phyloP scores from a whole-genome alignment of 2,329 filamentous ascomycete genomes.

The Phialophora tarda region DNA sequence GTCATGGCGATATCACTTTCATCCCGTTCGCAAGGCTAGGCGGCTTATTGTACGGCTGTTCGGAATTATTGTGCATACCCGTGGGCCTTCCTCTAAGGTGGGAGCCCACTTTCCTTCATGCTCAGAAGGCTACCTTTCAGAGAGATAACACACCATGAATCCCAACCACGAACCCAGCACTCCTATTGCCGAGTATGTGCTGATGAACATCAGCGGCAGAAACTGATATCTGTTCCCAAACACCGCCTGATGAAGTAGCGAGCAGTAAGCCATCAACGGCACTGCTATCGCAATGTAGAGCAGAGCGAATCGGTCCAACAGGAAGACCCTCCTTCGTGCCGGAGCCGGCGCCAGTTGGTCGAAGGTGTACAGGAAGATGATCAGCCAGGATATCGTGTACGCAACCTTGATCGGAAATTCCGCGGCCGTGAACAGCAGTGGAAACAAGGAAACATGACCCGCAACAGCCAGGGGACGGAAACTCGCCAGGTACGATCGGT shows the following conservation, averaged over 20 bases:
- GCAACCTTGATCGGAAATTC: slow-evolving; percentile 94
- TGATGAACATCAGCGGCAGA: slow-evolving; percentile 94
- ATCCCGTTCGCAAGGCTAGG: neutral
- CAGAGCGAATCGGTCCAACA: slow-evolving; percentile 88
- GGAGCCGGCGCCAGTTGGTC: slow-evolving; percentile 86
- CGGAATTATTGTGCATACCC: slow-evolving; percentile 13
- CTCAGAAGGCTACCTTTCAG: slow-evolving; percentile 42
- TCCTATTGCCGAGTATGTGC: slow-evolving; percentile 91
- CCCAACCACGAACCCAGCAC: slow-evolving; percentile 95
- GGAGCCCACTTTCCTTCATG: neutral
- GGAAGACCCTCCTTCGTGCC: slow-evolving; percentile 77
- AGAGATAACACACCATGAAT: slow-evolving; percentile 90
- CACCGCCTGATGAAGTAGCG: slow-evolving; percentile 77
- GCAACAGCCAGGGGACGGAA: slow-evolving; percentile 92
- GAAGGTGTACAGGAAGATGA: slow-evolving; percentile 83
- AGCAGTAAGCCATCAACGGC: slow-evolving; percentile 87
- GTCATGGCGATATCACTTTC: neutral
- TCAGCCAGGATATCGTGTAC: slow-evolving; percentile 91
- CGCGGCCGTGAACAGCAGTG: slow-evolving; percentile 85
- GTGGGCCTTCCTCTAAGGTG: neutral
- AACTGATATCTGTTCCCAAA: slow-evolving; percentile 88
- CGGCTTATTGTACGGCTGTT: neutral
- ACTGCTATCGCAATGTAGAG: slow-evolving; percentile 90
- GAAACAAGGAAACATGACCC: slow-evolving; percentile 93
- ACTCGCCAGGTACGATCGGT: slow-evolving; percentile 86